A percentile compares a stretch with the other conserved stretches of the same genome.
Conservation (phyloP, 768 basidiomycete genomes). For the Panaeolus cyanescens region DNA sequence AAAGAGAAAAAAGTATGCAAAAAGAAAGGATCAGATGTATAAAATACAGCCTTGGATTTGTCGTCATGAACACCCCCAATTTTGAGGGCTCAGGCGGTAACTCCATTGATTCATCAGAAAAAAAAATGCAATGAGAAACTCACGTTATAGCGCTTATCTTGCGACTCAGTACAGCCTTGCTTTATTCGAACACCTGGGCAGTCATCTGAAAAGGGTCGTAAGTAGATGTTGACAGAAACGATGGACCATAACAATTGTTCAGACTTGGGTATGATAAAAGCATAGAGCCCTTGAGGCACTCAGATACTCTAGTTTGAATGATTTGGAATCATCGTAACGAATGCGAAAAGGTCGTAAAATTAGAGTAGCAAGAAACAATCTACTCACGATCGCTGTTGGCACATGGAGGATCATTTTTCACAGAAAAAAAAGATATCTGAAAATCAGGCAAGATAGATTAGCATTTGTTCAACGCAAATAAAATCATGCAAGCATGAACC, state of each 20-base stretch:
- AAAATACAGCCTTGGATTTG: constrained; percentile 82
- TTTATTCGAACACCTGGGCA: neutral
- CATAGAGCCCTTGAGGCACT: constrained; percentile 67
- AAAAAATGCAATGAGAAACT: constrained; percentile 30
- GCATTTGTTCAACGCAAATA: constrained; percentile 9
- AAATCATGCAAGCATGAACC: constrained; percentile 31
- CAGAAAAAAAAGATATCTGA: neutral
- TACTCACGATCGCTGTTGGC: neutral
- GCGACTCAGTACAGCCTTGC: neutral
- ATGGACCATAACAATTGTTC: constrained; percentile 32
- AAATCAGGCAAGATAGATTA: constrained; percentile 9
- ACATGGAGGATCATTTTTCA: neutral
- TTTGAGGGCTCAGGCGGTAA: constrained; percentile 78
- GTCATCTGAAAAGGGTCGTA: constrained; percentile 4
- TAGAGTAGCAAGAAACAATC: neutral
- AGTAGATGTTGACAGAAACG: constrained; percentile 6
- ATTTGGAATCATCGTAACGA: constrained; percentile 55
- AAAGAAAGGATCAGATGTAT: constrained; percentile 49
- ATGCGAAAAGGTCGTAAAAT: neutral
- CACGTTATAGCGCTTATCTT: constrained; percentile 26
- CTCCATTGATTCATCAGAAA: constrained; percentile 70
- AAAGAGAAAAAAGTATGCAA: neutral
- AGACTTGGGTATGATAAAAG: constrained; percentile 66
- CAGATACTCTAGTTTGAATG: constrained; percentile 95
- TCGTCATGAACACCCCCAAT: constrained; percentile 58